Conservation (phyloP, 768 basidiomycete species). For the Agrocybe chaxingu region DNA sequence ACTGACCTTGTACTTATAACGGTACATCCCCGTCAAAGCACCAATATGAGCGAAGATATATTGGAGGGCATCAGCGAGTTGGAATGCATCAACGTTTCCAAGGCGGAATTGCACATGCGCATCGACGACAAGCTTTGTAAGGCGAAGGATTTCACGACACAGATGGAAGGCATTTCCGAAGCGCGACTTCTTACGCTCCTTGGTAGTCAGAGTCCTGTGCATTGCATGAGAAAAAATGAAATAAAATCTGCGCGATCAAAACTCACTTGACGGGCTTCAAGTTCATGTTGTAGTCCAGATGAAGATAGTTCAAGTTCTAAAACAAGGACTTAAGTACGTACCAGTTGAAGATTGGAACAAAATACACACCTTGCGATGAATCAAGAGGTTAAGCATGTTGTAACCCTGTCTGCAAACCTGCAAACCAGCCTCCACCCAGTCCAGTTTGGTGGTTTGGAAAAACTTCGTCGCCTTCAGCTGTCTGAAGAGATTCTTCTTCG, state of each 20-base stretch:
- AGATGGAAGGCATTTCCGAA: slow-evolving; percentile 99
- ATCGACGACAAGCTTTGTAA: slow-evolving; percentile 98
- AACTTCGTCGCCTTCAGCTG: slow-evolving; percentile 99
- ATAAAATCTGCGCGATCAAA: neutral
- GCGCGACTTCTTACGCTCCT: slow-evolving; percentile 99
- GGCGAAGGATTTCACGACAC: slow-evolving; percentile 94
- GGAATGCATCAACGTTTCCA: slow-evolving; percentile 98
- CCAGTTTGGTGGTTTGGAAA: slow-evolving; percentile 96
- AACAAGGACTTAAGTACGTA: slow-evolving; percentile 3
- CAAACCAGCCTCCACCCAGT: slow-evolving; percentile 98
- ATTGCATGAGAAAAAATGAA: slow-evolving; percentile 10
- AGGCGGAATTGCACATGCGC: slow-evolving; percentile 98
- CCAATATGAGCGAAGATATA: slow-evolving; percentile 98
- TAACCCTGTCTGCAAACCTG: slow-evolving; percentile 99
- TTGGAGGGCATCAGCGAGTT: slow-evolving; percentile 96
- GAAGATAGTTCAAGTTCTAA: slow-evolving; percentile 88
- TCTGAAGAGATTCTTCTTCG: slow-evolving; percentile 95
- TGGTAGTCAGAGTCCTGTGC: slow-evolving; percentile 90
- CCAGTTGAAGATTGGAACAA: neutral
- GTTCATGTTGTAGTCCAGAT: slow-evolving; percentile 98
- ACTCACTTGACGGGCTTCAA: slow-evolving; percentile 88
- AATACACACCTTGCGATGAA: slow-evolving; percentile 84
- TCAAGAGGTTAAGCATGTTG: slow-evolving; percentile 98
- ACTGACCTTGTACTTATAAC: slow-evolving; percentile 96
- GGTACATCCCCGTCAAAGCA: slow-evolving; percentile 98